Percentiles rank a stretch among this genome's conserved stretches.
phyloP scores from a whole-genome alignment of 495 filamentous ascomycete genomes.

The Penicillium mononematosum region DNA sequence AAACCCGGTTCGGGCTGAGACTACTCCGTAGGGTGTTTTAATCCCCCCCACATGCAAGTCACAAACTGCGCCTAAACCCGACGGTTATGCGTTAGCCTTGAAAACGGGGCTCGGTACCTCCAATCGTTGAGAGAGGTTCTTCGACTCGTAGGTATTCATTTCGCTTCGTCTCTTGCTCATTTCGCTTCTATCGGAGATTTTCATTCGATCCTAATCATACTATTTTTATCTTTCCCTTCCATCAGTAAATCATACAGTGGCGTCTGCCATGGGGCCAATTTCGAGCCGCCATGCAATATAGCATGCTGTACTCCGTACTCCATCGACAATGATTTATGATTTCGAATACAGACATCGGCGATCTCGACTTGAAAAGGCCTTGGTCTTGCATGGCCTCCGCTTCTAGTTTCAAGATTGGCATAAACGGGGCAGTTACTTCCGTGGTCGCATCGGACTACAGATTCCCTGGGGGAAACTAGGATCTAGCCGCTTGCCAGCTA shows the following conservation, averaged over 20 bases:
- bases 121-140: neutral
- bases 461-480: neutral
- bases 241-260: slow-evolving; percentile 1
- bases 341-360: neutral
- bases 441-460: neutral
- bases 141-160: neutral
- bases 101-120: neutral
- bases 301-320: neutral
- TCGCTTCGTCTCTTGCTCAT: neutral
- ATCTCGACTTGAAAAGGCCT: neutral
- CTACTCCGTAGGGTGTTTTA: neutral
- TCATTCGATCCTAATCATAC: neutral
- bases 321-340: neutral
- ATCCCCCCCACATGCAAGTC: slow-evolving; percentile 7
- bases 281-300: slow-evolving; percentile 1
- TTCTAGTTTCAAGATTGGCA: neutral
- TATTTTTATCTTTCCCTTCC: neutral
- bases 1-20: neutral
- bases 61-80: neutral
- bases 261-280: neutral
- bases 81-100: neutral
- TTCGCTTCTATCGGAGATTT: neutral
- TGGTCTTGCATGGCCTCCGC: neutral
- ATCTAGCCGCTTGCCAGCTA: slow-evolving; percentile 1
- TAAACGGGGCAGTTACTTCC: neutral